Percentiles rank a stretch among this genome's conserved stretches.
Conservation (phyloP, 169 alveolate species). For the Miamiensis avidus region DNA sequence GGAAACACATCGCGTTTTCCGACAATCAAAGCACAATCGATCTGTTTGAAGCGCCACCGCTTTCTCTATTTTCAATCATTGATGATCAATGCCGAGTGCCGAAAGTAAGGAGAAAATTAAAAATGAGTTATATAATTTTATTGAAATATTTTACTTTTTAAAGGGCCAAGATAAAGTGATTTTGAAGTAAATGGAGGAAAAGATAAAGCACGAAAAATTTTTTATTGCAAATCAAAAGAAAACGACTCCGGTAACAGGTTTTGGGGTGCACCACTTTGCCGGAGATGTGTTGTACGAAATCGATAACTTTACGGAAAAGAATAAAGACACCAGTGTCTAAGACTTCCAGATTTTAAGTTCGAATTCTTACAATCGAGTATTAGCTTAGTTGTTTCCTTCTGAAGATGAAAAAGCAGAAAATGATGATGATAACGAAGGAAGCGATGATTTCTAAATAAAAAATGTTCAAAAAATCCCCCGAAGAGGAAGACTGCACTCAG, state of each 20-base stretch:
- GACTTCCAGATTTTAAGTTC: background rate
- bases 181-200: constrained; percentile 6
- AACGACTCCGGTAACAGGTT: constrained; percentile 44
- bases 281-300: constrained; percentile 78
- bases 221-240: constrained; percentile 15
- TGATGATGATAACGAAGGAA: background rate
- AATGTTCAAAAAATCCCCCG: background rate
- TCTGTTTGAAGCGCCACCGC: constrained; percentile 28
- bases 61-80: constrained; percentile 23
- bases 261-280: constrained; percentile 80
- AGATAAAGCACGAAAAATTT: constrained; percentile 5
- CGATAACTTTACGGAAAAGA: constrained; percentile 70
- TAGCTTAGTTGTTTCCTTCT: background rate
- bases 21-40: constrained; percentile 60
- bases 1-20: constrained; percentile 60
- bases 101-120: no score
- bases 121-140: no score
- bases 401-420: background rate
- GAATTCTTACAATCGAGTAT: background rate
- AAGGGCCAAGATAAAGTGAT: constrained; percentile 15
- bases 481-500: constrained; percentile 60
- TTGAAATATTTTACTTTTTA: no score
- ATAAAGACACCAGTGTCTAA: constrained; percentile 58
- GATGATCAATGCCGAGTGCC: constrained; percentile 33
- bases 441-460: background rate